phyloP scores from a whole-genome alignment of 176 grass and related monocot species.

The Ensete glaucum region DNA sequence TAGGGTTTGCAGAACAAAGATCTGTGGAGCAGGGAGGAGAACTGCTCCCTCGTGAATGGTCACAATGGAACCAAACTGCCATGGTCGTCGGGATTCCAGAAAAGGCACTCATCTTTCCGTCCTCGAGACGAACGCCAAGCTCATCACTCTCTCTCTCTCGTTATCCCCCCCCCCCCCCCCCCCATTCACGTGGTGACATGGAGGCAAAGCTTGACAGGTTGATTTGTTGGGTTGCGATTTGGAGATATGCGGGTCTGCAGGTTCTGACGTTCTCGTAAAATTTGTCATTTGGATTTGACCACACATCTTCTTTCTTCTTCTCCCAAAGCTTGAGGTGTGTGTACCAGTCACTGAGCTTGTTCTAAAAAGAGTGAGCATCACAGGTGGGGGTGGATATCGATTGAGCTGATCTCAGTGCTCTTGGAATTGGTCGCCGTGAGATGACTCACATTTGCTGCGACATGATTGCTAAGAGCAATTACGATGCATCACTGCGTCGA shows the following conservation, averaged over 20 bases:
- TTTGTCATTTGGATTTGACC: not conserved
- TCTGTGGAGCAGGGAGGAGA: not conserved
- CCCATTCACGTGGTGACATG: constrained; percentile 16
- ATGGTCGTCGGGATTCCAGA: constrained; percentile 10
- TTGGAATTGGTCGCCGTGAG: too few relatives aligned
- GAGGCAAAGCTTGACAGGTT: not conserved
- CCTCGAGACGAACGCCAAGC: constrained; percentile 6
- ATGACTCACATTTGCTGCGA: too few relatives aligned
- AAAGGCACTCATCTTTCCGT: constrained; percentile 1
- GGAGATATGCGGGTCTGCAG: not conserved
- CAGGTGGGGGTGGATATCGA: too few relatives aligned
- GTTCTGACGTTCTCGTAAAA: not conserved
- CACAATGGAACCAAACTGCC: not conserved
- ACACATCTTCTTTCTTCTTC: not conserved
- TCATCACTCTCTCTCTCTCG: not conserved
- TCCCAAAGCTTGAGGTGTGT: not conserved
- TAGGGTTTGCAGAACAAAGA: not conserved
- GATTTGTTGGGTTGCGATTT: constrained; percentile 13
- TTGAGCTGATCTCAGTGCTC: too few relatives aligned
- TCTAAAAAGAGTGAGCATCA: too few relatives aligned
- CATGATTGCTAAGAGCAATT: too few relatives aligned
- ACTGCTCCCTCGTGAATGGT: constrained; percentile 15
- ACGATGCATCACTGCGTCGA: too few relatives aligned
- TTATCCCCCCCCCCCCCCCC: too few relatives aligned
- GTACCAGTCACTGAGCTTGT: too few relatives aligned